Evolutionary conservation across 352 stramenopile genomes (phyloP), one percentile per base, ranked within the genome.

Genomic region (Phytophthora sojae): DNA sequence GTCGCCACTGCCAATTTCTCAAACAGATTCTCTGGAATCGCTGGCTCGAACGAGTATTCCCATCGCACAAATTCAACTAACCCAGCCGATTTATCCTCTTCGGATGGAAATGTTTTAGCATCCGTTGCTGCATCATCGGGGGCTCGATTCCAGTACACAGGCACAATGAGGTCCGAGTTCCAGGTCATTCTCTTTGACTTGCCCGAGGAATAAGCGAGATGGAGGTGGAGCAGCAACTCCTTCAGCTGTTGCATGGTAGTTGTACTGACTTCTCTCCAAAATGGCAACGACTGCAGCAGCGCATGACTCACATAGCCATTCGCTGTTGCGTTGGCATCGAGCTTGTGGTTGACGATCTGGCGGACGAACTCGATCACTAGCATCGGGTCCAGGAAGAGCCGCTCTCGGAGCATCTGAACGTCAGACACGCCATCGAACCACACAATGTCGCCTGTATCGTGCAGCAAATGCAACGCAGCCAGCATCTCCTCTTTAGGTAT

Each of bases 1-100:
- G 62, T 79, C 39, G 70, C 35, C 8, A 81, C 75, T 1, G 60
- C 67, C 30, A 79, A 61, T 15, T 82, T 71, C 29, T 79, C 71
- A 26, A 77, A 82, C 0, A 82, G n/a, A 11, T 69, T 76, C 30
- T 77, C 60, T 2, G 75, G 63, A 8, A 79, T 66, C 6, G 69
- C 66, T 2, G 56, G 23, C 4, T 67, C 52, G 7, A 82, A 39
- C 2, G 67, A 69, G 19, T 77, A 82, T 26, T 82, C 71, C 71
- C 75, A 82, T 35, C 67, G 70, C 35, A 67, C 67, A 12, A 32
- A 56, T 2, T 71, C 64, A 44, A 19, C 3, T 3, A 70, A 35
- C 6, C 29, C 62, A 47, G 11, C 52, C 8, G 26, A 15, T 19
- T 35, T 39, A 29, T 57, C 32, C 26, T 44, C 12, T 21, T 70